Evolutionary conservation across 805 yeast species (phyloP).

Genomic region (Wickerhamomyces pijperi): DNA sequence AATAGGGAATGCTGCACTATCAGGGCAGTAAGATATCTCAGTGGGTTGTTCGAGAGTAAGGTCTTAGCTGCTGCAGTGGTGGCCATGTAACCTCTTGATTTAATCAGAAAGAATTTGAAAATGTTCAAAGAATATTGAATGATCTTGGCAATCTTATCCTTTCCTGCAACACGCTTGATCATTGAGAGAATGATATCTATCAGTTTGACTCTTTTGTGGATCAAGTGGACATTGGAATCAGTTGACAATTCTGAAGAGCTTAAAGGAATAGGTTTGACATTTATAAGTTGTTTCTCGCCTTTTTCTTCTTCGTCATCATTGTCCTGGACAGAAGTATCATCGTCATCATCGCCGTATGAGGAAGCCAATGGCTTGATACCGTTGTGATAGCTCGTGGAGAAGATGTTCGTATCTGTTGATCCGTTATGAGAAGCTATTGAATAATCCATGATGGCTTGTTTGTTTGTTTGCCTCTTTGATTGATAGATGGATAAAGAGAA

Average conservation of each 20-base stretch:
- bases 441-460: too few species aligned
- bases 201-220: neutral
- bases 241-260: neutral
- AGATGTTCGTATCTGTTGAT: too few species aligned
- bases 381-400: too few species aligned
- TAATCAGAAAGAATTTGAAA: conserved; percentile 34
- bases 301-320: neutral
- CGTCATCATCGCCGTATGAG: neutral
- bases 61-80: conserved; percentile 21
- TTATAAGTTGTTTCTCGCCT: neutral
- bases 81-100: conserved; percentile 22
- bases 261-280: neutral
- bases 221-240: neutral
- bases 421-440: too few species aligned
- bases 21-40: conserved; percentile 14
- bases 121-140: conserved; percentile 49
- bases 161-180: conserved; percentile 35
- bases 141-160: conserved; percentile 60
- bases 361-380: too few species aligned
- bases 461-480: too few species aligned
- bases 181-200: neutral
- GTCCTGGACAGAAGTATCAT: neutral
- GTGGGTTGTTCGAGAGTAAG: conserved; percentile 14
- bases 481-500: too few species aligned
- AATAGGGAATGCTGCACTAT: conserved; percentile 20